Conservation (phyloP, 2,329 filamentous ascomycete genomes). For the Claviceps purpurea region DNA sequence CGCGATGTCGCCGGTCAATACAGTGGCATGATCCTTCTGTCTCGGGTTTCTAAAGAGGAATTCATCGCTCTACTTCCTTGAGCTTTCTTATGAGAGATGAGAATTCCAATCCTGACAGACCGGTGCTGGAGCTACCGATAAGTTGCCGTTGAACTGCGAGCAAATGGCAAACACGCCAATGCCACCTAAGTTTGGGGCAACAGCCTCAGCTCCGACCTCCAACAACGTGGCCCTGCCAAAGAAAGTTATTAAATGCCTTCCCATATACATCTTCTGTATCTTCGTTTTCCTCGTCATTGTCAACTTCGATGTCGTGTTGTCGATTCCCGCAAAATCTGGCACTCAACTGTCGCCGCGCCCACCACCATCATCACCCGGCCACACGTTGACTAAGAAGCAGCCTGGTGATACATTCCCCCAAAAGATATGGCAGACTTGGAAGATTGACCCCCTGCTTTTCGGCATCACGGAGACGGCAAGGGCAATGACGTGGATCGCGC, state of each 20-base stretch:
- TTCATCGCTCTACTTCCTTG: too few relatives aligned
- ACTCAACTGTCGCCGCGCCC: background rate
- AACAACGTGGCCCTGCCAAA: constrained; percentile 27
- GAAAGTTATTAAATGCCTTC: constrained; percentile 33
- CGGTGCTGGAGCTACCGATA: background rate
- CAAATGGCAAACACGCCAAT: background rate
- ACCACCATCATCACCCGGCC: background rate
- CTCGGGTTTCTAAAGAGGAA: too few relatives aligned
- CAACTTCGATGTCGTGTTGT: background rate
- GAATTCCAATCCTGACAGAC: background rate
- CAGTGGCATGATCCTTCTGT: background rate
- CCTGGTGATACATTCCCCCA: constrained; percentile 36
- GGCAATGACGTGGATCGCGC: constrained; percentile 51
- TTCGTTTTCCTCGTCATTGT: constrained; percentile 19
- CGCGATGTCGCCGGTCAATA: background rate
- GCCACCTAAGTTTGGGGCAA: background rate
- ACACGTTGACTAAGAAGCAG: constrained; percentile 3
- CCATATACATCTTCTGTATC: constrained; percentile 30
- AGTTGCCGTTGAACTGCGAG: background rate
- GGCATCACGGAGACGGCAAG: constrained; percentile 47
- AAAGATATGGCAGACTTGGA: constrained; percentile 72
- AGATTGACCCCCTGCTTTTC: constrained; percentile 52
- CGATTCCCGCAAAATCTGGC: background rate
- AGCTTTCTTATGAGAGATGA: background rate
- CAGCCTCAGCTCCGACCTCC: constrained; percentile 11